Conservation (phyloP, 371 early-diverging fungal genomes). For the Conidiobolus incongruus region DNA sequence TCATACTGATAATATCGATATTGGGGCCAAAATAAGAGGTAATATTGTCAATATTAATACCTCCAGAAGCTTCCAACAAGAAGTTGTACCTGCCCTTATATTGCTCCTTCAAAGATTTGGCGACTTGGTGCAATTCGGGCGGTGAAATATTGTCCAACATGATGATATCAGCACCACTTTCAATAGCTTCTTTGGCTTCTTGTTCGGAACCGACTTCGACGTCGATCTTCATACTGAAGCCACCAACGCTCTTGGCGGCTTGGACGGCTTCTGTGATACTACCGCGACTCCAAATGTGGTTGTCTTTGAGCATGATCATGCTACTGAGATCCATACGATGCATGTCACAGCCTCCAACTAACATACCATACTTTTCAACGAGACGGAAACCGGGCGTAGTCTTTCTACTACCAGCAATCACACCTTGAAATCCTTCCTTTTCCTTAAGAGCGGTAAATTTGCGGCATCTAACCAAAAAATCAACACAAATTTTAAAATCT, state of each 20-base stretch:
- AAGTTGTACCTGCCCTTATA: constrained; percentile 26
- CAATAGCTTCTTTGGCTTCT: constrained; percentile 90
- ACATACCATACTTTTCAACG: constrained; percentile 93
- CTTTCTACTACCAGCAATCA: constrained; percentile 91
- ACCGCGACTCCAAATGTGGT: constrained; percentile 89
- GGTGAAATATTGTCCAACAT: constrained; percentile 74
- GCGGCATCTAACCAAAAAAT: constrained; percentile 17
- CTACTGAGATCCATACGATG: constrained; percentile 91
- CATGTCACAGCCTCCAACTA: constrained; percentile 89
- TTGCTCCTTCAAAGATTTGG: constrained; percentile 43
- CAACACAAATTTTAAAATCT: background rate
- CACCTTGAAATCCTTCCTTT: constrained; percentile 49
- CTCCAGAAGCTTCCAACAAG: constrained; percentile 86
- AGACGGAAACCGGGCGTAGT: constrained; percentile 95
- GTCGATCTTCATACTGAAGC: constrained; percentile 88
- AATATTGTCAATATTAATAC: constrained; percentile 75
- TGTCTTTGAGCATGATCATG: constrained; percentile 98
- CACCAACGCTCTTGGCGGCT: constrained; percentile 56
- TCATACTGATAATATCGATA: constrained; percentile 84
- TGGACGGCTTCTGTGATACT: constrained; percentile 79
- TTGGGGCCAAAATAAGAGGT: constrained; percentile 53
- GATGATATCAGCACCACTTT: constrained; percentile 87
- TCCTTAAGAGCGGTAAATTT: constrained; percentile 43
- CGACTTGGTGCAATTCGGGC: constrained; percentile 32
- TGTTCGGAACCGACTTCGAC: constrained; percentile 82